These are phyloP conservation scores for Xylaria sp. DNA, from an alignment of 2,329 filamentous ascomycete genomes.

Conservation along the genomic window DNA sequence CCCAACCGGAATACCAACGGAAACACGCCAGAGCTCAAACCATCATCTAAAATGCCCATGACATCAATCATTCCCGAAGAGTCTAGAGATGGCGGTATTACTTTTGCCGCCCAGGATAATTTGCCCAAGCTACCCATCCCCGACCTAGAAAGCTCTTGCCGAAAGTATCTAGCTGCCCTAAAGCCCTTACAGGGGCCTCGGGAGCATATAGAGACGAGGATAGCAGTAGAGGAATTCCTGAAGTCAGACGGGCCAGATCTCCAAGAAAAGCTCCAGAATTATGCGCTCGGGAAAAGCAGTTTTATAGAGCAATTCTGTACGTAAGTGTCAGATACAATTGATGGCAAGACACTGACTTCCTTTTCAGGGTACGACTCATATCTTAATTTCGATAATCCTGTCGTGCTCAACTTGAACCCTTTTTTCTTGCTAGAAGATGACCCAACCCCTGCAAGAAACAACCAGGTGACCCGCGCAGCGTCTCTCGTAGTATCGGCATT, in stretches of 20 bases:
- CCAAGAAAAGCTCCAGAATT: slow-evolving; percentile 89
- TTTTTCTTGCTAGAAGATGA: slow-evolving; percentile 99
- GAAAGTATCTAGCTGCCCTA: slow-evolving; percentile 81
- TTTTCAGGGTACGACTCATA: slow-evolving; percentile 95
- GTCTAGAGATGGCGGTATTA: slow-evolving; percentile 75
- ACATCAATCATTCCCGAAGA: slow-evolving; percentile 55
- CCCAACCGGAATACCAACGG: slow-evolving; percentile 41
- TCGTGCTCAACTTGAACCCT: slow-evolving; percentile 95
- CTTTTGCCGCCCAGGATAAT: slow-evolving; percentile 87
- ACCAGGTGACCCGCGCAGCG: slow-evolving; percentile 93
- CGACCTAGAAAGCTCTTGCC: slow-evolving; percentile 80
- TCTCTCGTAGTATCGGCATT: slow-evolving; percentile 91
- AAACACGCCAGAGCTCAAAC: slow-evolving; percentile 44
- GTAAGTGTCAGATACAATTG: slow-evolving; percentile 50
- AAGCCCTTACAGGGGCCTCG: slow-evolving; percentile 81
- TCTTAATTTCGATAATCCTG: slow-evolving; percentile 96
- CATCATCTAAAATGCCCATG: slow-evolving; percentile 48
- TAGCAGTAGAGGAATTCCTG: slow-evolving; percentile 85
- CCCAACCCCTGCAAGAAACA: slow-evolving; percentile 93
- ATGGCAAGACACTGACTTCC: slow-evolving; percentile 31
- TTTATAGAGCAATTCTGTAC: slow-evolving; percentile 99
- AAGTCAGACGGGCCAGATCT: slow-evolving; percentile 82
- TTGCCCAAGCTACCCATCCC: slow-evolving; percentile 94
- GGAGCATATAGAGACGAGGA: slow-evolving; percentile 84
- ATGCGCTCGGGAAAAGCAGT: slow-evolving; percentile 89